Base-by-base conservation (phyloP, 345 rosid genomes). In the Moringa oleifera region DNA sequence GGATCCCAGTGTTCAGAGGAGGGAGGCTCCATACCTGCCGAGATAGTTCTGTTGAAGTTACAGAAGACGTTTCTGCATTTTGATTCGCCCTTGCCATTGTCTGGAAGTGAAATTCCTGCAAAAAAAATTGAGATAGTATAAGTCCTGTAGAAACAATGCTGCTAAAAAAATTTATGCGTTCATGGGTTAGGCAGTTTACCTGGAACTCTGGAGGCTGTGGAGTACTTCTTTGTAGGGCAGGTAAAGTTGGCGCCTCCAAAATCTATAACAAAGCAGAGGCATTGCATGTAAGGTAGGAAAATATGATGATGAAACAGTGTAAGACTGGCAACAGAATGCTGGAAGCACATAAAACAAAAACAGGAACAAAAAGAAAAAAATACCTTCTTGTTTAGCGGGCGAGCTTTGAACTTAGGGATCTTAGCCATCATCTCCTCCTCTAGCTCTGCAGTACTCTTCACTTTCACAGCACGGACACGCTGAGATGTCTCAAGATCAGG, bases 371-470 rank as follows among this genome's bases (percentile, higher is more conserved):
- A 50, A 60, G 12, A 19, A 8, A 31, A n/a, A 57, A 23, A 57
- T n/a, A 89, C 99, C 96, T 88, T 94, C 80, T 86, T 94, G 85
- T 94, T 94, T 50, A 94, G 37, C n/a, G 93, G 95, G 68, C 95
- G 83, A 68, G 99, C 99, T 83, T 88, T 94, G 73, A 94, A 94
- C 75, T 94, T 94, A 0, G 97, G 97, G 72, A 91, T 82, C 74
- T 90, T 88, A 50, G 96, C 87, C 91, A 94, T 77, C 93, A 94
- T 83, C 83, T 94, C 99, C 79, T 91, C 99, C 75, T 94, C 99
- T 61, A 95, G 80, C 74, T 95, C 99, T 1, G 88, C 86, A n/a
- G 87, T 75, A 69, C 99, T 91, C 82, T 89, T 95, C 62, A 87
- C 70, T 74, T 54, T 84, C 52, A 87, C 86, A 15, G 87, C 69